Conservation (phyloP, 139 green algal genomes). For the Tetradesmus lagerheimii region DNA sequence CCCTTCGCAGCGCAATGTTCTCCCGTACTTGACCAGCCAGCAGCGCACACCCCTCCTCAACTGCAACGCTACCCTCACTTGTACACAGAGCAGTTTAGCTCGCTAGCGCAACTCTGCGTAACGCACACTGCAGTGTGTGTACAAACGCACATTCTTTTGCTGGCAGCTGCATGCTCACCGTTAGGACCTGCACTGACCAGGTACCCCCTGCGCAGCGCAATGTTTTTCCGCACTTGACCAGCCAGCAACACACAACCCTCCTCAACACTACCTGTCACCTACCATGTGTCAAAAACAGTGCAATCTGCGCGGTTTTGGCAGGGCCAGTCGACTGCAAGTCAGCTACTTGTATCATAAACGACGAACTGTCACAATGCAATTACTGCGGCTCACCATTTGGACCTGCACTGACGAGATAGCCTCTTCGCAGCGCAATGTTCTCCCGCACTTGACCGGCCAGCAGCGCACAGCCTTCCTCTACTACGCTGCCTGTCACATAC, state of each 20-base stretch:
- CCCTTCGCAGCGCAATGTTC: slow-evolving; percentile 85
- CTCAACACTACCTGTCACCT: too few relatives aligned
- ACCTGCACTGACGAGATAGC: slow-evolving; percentile 49
- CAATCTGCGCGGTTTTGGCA: too few relatives aligned
- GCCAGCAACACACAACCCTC: slow-evolving; percentile 68
- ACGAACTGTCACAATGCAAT: too few relatives aligned
- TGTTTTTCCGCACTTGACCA: slow-evolving; percentile 82
- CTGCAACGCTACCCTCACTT: too few relatives aligned
- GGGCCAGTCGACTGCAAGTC: too few relatives aligned
- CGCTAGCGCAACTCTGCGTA: too few relatives aligned
- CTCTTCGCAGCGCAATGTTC: slow-evolving; percentile 85
- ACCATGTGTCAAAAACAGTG: too few relatives aligned
- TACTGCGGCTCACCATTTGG: background rate
- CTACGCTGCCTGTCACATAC: too few relatives aligned
- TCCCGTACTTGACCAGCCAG: slow-evolving; percentile 81
- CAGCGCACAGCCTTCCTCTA: slow-evolving; percentile 53
- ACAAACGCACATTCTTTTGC: too few relatives aligned
- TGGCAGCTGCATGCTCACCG: background rate
- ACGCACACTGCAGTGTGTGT: too few relatives aligned
- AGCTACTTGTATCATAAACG: too few relatives aligned
- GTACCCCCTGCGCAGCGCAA: slow-evolving; percentile 79
- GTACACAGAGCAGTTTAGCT: too few relatives aligned
- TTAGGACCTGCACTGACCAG: slow-evolving; percentile 27
- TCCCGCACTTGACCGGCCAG: slow-evolving; percentile 81
- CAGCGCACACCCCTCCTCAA: slow-evolving; percentile 57